Percentiles rank a stretch among this genome's conserved stretches.
Evolutionary conservation across 148 eudicot species (phyloP).

Genomic region (Diospyros lotus): DNA sequence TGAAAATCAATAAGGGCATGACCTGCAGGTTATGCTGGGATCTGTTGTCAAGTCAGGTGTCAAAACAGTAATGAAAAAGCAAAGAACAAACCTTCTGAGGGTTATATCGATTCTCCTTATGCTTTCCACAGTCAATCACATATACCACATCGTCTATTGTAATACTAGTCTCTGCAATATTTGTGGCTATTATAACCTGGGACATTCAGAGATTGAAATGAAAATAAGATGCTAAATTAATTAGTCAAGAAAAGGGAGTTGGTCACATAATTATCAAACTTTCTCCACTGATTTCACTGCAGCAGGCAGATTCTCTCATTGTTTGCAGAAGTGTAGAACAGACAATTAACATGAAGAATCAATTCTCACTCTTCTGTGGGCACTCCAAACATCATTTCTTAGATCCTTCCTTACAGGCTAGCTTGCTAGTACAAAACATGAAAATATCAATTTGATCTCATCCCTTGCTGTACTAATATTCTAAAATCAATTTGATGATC

Average conservation of each 20-base stretch:
- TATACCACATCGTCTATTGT: conserved; percentile 96
- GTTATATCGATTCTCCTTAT: conserved; percentile 95
- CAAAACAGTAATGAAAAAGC: neutral
- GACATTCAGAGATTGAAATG: conserved; percentile 8
- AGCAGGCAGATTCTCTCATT: no score
- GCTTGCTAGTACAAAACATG: no score
- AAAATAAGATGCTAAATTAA: neutral
- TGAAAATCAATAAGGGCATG: neutral
- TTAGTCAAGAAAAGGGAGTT: neutral
- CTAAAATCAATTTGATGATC: no score
- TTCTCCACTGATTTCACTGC: no score
- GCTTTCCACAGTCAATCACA: conserved; percentile 93
- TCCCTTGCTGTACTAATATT: no score
- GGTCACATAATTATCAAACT: neutral
- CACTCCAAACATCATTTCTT: no score
- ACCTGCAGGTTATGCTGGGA: neutral
- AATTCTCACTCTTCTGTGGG: no score
- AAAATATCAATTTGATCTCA: no score
- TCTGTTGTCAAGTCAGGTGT: neutral
- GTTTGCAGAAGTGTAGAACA: no score
- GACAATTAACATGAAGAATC: no score
- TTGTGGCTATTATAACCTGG: conserved; percentile 92
- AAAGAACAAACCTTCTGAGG: conserved; percentile 70
- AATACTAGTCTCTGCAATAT: conserved; percentile 98
- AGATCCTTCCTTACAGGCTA: no score